Percentiles rank a stretch among this genome's conserved stretches.
These are phyloP conservation scores for Fusarium nisikadoi DNA, from an alignment of 2,329 filamentous ascomycete genomes.

Conservation along the genomic window DNA sequence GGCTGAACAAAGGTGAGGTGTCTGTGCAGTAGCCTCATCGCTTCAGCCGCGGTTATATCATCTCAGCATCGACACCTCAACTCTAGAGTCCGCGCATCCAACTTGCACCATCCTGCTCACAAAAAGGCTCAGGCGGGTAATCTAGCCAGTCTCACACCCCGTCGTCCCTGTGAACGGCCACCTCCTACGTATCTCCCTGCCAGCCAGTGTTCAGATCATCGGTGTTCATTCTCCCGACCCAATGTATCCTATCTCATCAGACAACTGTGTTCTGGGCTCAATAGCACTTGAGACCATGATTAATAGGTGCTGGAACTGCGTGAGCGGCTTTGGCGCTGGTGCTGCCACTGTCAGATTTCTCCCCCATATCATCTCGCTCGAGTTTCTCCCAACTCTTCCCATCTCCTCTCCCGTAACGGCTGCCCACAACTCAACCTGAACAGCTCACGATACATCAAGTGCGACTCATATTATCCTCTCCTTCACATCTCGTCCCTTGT, in stretches of 20 bases:
- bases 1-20: background rate
- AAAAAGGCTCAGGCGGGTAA: too few species aligned
- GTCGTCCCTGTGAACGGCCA: too few species aligned
- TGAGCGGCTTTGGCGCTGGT: background rate
- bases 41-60: background rate
- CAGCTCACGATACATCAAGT: too few species aligned
- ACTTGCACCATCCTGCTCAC: too few species aligned
- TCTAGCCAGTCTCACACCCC: too few species aligned
- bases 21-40: too few species aligned
- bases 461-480: too few species aligned
- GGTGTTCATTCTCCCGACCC: background rate
- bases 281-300: background rate
- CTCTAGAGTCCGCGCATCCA: too few species aligned
- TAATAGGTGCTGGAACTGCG: background rate
- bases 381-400: background rate
- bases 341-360: background rate
- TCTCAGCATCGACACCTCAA: too few species aligned
- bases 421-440: too few species aligned
- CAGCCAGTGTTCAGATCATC: background rate
- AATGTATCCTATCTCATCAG: fast-evolving
- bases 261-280: background rate
- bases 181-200: background rate
- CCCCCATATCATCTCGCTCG: background rate
- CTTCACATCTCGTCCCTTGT: too few species aligned
- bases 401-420: background rate